A percentile compares a stretch with the other conserved stretches of the same genome.
phyloP scores from a whole-genome alignment of 176 grass and related monocot genomes.

The Lolium multiflorum region DNA sequence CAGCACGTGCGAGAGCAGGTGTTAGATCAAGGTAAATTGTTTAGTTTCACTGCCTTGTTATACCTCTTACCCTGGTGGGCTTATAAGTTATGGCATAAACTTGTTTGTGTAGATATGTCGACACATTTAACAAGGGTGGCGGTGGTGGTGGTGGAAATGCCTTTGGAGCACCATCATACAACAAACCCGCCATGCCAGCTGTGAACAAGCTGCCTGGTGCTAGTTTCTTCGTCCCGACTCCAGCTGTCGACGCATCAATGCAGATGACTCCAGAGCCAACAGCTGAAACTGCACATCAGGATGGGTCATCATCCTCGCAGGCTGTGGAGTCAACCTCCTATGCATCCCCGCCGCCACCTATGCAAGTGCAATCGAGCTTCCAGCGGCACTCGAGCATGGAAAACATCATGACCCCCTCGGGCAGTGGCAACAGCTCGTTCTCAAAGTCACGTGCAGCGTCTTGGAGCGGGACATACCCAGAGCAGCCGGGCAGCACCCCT shows the following conservation, averaged over 20 bases:
- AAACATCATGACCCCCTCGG: slow-evolving; percentile 51
- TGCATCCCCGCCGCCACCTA: slow-evolving; percentile 39
- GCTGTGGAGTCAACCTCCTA: slow-evolving; percentile 39
- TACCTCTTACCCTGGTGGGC: neutral
- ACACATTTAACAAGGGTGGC: slow-evolving; percentile 93
- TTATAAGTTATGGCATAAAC: neutral
- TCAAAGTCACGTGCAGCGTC: slow-evolving; percentile 69
- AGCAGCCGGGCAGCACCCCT: slow-evolving; percentile 35
- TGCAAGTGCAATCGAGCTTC: slow-evolving; percentile 43
- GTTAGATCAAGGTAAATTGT: slow-evolving; percentile 81
- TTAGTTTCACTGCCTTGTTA: neutral
- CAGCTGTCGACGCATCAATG: slow-evolving; percentile 34
- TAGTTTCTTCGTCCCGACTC: slow-evolving; percentile 73
- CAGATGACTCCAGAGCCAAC: slow-evolving; percentile 30
- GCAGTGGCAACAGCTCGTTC: slow-evolving; percentile 35
- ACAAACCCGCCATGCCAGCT: slow-evolving; percentile 60
- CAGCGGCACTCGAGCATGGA: slow-evolving; percentile 73
- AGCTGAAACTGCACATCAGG: slow-evolving; percentile 30
- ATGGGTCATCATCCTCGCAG: slow-evolving; percentile 20
- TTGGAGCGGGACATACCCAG: slow-evolving; percentile 71
- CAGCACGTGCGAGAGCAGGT: slow-evolving; percentile 74
- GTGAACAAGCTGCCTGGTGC: slow-evolving; percentile 54
- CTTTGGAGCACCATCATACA: slow-evolving; percentile 49
- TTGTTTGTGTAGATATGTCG: slow-evolving; percentile 68
- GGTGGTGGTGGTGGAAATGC: slow-evolving; percentile 14